These are phyloP conservation scores for Verticillium dahliae DNA, from an alignment of 2,329 filamentous ascomycete genomes.

Conservation along the genomic window DNA sequence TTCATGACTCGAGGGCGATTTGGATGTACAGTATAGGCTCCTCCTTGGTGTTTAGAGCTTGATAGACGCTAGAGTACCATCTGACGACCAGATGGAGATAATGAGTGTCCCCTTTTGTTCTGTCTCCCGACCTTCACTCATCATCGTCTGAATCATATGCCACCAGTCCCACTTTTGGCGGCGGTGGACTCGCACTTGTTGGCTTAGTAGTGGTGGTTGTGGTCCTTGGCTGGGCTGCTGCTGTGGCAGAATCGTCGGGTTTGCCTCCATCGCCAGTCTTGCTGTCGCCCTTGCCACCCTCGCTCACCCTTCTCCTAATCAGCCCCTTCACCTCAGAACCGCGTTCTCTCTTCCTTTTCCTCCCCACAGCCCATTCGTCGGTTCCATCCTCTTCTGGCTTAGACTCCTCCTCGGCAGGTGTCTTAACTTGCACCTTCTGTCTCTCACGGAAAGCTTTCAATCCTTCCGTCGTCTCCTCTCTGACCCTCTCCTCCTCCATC, in stretches of 20 bases:
- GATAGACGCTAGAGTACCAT: neutral
- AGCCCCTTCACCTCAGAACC: slow-evolving; percentile 20
- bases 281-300: slow-evolving; percentile 1
- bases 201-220: slow-evolving; percentile 1
- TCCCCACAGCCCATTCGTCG: slow-evolving; percentile 16
- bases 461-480: slow-evolving; percentile 50
- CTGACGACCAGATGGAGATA: neutral
- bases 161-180: slow-evolving; percentile 36
- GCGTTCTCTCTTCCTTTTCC: slow-evolving; percentile 29
- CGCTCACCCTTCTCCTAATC: slow-evolving; percentile 4
- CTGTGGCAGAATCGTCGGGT: neutral
- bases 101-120: neutral
- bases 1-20: neutral
- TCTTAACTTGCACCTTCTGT: slow-evolving; percentile 27
- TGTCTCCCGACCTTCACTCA: neutral
- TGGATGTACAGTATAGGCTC: neutral
- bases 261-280: neutral
- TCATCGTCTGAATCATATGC: slow-evolving; percentile 52
- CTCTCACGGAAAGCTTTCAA: slow-evolving; percentile 48
- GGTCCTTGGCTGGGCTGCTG: neutral
- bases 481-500: slow-evolving; percentile 46
- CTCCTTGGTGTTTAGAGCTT: neutral
- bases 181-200: slow-evolving; percentile 6
- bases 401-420: slow-evolving; percentile 8
- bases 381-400: slow-evolving; percentile 24